phyloP scores from a whole-genome alignment of 257 asterid genomes.

The Nicotiana paniculata region DNA sequence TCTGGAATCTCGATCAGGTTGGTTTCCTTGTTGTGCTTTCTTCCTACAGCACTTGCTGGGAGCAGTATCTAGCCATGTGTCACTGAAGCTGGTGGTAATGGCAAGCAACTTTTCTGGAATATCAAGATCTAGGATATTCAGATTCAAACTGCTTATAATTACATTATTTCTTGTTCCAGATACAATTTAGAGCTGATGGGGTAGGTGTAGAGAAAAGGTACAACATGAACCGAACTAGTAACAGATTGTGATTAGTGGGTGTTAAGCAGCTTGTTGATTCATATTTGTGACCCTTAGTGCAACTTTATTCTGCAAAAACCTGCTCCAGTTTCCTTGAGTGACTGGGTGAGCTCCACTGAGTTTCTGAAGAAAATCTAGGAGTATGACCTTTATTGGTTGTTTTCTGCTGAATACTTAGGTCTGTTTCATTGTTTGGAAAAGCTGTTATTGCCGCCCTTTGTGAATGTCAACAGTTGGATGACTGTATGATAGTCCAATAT shows the following conservation, averaged over 20 bases:
- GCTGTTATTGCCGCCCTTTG: background rate
- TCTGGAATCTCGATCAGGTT: constrained; percentile 94
- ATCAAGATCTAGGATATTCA: background rate
- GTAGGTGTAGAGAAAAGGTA: background rate
- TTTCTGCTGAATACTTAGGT: background rate
- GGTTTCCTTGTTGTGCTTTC: constrained; percentile 3
- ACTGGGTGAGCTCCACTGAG: background rate
- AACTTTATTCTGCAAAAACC: background rate
- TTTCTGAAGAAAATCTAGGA: constrained; percentile 1
- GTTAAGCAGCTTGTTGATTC: background rate
- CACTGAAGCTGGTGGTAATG: background rate
- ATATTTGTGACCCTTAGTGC: background rate
- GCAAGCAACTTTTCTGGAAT: background rate
- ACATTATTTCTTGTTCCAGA: background rate
- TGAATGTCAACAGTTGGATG: background rate
- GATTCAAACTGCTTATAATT: background rate
- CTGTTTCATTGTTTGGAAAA: background rate
- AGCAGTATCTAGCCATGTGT: background rate
- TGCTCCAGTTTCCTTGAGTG: background rate
- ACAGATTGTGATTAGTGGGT: background rate
- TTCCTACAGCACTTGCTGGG: background rate
- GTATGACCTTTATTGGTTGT: background rate
- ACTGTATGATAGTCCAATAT: background rate
- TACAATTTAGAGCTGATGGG: no score
- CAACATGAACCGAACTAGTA: background rate